Evolutionary conservation across 129 eudicot species (phyloP).

Genomic region (Flaveria trinervia): DNA sequence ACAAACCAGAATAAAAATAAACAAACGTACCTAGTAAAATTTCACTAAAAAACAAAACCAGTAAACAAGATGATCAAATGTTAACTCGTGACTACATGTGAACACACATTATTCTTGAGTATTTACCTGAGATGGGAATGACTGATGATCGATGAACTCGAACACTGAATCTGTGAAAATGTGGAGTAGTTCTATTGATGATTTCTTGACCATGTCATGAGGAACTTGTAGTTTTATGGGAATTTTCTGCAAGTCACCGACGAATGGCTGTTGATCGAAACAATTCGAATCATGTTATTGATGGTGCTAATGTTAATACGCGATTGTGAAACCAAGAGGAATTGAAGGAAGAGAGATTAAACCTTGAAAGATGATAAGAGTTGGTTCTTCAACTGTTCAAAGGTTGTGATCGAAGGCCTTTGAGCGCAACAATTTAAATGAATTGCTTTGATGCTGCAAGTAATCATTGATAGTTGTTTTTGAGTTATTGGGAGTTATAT

Average conservation of each 20-base stretch:
- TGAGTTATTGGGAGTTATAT: background rate
- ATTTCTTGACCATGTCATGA: conserved; percentile 37
- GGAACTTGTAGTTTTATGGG: conserved; percentile 32
- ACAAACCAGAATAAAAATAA: too few species aligned
- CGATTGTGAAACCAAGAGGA: background rate
- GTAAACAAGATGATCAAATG: background rate
- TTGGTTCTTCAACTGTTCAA: conserved; percentile 37
- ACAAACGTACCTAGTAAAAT: too few species aligned
- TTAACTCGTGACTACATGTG: background rate
- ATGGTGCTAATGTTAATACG: background rate
- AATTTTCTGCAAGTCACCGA: conserved; percentile 40
- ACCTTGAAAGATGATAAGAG: conserved; percentile 52
- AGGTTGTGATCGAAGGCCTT: conserved; percentile 36
- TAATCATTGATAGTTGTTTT: conserved; percentile 30
- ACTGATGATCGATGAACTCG: conserved; percentile 59
- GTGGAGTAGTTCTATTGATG: conserved; percentile 49
- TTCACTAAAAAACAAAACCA: too few species aligned
- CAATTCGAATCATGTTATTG: background rate
- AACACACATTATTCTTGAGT: background rate
- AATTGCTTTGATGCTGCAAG: conserved; percentile 27
- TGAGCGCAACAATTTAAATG: conserved; percentile 42
- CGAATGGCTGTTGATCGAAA: conserved; percentile 41
- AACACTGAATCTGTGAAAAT: conserved; percentile 53
- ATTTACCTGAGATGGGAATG: conserved; percentile 65
- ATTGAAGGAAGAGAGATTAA: background rate